Base-by-base conservation (phyloP, 164 flowering plant genomes). In the Aristolochia californica region DNA sequence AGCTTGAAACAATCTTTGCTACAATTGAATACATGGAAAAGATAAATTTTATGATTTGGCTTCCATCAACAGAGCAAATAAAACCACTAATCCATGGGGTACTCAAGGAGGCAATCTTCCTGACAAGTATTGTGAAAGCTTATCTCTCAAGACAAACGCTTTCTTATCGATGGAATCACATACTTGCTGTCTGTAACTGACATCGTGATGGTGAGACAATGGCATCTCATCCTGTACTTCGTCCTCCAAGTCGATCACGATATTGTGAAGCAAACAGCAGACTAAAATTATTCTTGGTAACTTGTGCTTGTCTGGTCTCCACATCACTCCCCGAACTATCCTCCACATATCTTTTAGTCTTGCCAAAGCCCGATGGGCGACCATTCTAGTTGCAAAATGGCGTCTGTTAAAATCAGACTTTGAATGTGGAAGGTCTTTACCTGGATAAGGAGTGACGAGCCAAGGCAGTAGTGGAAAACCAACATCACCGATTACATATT, bases 221-320 rank as follows among this genome's bases (percentile, higher is more conserved):
- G 81, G 66, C 76, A 77, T 40, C 53, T 88, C 84, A 34, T 80
- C 82, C 57, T 71, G 74, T 9, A 63, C 82, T 28, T 81, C 88
- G 57, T 83, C 96, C 62, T 81, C 90, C 82, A 86, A 34, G 65
- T 88, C 98, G 27, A 91, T 81, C n/a, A 80, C 61, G 45, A 91
- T 91, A 77, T 91, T 91, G 66, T 91, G 96, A n/a, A 88, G 90
- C 66, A 91, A 69, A 73, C 98, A 91, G 71, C 96, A 88, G 3
- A 82, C 98, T 4, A 85, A 78, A 25, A 91, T 82, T 43, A 88
- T 75, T 69, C 98, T 84, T 2, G 98, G 96, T 53, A 91, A 68
- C 65, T 68, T 83, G 51, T 84, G 75, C 72, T 76, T 88, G 74
- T 91, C 98, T 0, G 98, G 98, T 60, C 91, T 80, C 95, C 96